A percentile compares a stretch with the other conserved stretches of the same genome.
Conservation (phyloP, 495 filamentous ascomycete genomes). For the Penicillium egyptiacum region DNA sequence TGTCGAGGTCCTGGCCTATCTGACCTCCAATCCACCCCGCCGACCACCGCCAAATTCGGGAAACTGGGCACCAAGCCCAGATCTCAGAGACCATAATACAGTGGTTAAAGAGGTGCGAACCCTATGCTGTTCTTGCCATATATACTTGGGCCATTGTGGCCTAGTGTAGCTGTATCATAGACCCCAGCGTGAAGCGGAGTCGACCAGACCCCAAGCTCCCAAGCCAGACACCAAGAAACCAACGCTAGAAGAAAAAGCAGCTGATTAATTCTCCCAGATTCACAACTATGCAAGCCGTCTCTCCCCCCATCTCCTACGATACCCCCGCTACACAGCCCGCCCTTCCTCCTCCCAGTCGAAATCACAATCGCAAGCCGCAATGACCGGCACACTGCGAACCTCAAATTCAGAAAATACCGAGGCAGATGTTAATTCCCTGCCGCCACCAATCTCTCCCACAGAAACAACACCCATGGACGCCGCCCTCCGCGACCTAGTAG, state of each 20-base stretch:
- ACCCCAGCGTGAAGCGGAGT: background rate
- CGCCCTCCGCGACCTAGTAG: constrained; percentile 43
- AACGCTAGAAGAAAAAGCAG: background rate
- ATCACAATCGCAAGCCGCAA: constrained; percentile 30
- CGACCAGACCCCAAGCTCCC: background rate
- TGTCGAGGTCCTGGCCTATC: constrained; percentile 61
- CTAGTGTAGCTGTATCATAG: background rate
- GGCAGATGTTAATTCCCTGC: constrained; percentile 11
- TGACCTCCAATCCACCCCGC: constrained; percentile 50
- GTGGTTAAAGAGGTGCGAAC: constrained; percentile 50
- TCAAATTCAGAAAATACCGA: constrained; percentile 18
- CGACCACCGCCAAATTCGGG: constrained; percentile 41
- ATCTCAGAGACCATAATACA: constrained; percentile 49
- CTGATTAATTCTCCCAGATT: constrained; percentile 30
- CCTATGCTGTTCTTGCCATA: background rate
- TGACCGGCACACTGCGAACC: constrained; percentile 25
- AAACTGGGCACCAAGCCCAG: constrained; percentile 45
- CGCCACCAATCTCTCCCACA: constrained; percentile 4
- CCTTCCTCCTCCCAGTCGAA: constrained; percentile 24
- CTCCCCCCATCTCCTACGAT: constrained; percentile 39
- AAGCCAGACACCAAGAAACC: background rate
- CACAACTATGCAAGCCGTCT: constrained; percentile 47
- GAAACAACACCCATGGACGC: constrained; percentile 38
- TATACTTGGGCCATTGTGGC: background rate
- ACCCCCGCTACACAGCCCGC: constrained; percentile 33